Conservation (phyloP, 83 land plant species). For the Isoetes engelmannii region DNA sequence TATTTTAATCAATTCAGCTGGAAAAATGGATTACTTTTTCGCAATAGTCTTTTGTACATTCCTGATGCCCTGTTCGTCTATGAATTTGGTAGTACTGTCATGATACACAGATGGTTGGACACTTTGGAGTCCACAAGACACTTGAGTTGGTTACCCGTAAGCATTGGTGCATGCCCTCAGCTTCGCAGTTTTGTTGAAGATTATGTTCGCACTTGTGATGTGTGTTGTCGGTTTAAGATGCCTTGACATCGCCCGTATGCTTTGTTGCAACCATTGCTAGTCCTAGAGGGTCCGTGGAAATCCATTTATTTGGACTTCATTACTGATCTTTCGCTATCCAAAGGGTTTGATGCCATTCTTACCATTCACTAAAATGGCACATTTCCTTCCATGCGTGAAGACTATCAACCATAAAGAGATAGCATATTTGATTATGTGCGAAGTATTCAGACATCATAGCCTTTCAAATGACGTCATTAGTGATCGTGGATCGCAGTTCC, state of each 20-base stretch:
- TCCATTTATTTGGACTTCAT: background rate
- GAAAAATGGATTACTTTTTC: background rate
- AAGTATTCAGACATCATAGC: too few species aligned
- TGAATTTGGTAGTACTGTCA: too few species aligned
- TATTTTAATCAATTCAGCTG: background rate
- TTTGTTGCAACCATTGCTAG: background rate
- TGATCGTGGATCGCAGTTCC: background rate
- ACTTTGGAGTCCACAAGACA: background rate
- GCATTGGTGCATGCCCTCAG: background rate
- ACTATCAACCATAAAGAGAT: too few species aligned
- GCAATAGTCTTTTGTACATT: too few species aligned
- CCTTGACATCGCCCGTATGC: background rate
- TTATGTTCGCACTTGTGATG: conserved; percentile 8
- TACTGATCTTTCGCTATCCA: background rate
- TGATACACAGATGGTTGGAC: background rate
- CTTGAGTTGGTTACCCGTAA: background rate
- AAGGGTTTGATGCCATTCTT: conserved; percentile 6
- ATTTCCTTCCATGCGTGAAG: background rate
- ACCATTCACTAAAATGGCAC: background rate
- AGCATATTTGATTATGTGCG: too few species aligned
- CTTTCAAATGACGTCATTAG: too few species aligned
- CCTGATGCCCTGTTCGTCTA: background rate
- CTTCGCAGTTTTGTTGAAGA: background rate
- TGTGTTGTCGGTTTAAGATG: background rate
- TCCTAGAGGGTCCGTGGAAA: background rate